Evolutionary conservation across 2,329 filamentous ascomycete genomes (phyloP).

Genomic region (Fusarium virguliforme): DNA sequence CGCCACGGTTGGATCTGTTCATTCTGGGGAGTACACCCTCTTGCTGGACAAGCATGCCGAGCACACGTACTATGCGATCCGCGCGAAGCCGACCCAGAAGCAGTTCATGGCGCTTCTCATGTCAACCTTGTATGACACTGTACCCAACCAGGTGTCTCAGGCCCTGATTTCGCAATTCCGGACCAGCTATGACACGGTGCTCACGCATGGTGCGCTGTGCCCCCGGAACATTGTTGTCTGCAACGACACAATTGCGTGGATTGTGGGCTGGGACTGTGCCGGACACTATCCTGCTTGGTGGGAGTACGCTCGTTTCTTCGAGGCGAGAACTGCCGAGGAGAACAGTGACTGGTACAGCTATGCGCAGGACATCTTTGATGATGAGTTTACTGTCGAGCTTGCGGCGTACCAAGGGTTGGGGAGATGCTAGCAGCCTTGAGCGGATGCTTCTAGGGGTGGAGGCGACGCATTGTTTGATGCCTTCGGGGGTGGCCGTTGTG

Average conservation of each 20-base stretch:
- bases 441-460: not conserved
- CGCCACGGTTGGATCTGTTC: slow-evolving; percentile 36
- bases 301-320: slow-evolving; percentile 57
- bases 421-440: slow-evolving; percentile 50
- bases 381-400: slow-evolving; percentile 48
- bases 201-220: slow-evolving; percentile 51
- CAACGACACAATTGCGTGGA: slow-evolving; percentile 44
- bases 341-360: slow-evolving; percentile 56
- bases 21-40: slow-evolving; percentile 46
- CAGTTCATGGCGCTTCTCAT: slow-evolving; percentile 50
- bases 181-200: slow-evolving; percentile 31
- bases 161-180: slow-evolving; percentile 45
- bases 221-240: slow-evolving; percentile 53
- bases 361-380: slow-evolving; percentile 50
- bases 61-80: slow-evolving; percentile 53
- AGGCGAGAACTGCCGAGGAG: slow-evolving; percentile 47
- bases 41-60: slow-evolving; percentile 51
- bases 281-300: slow-evolving; percentile 56
- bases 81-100: slow-evolving; percentile 26
- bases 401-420: slow-evolving; percentile 53
- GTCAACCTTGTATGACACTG: slow-evolving; percentile 48
- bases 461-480: not conserved
- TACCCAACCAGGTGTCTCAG: slow-evolving; percentile 46
- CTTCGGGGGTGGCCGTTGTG: not conserved
- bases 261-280: slow-evolving; percentile 54